phyloP scores from a whole-genome alignment of 805 yeast species.

The Lipomyces sp. region DNA sequence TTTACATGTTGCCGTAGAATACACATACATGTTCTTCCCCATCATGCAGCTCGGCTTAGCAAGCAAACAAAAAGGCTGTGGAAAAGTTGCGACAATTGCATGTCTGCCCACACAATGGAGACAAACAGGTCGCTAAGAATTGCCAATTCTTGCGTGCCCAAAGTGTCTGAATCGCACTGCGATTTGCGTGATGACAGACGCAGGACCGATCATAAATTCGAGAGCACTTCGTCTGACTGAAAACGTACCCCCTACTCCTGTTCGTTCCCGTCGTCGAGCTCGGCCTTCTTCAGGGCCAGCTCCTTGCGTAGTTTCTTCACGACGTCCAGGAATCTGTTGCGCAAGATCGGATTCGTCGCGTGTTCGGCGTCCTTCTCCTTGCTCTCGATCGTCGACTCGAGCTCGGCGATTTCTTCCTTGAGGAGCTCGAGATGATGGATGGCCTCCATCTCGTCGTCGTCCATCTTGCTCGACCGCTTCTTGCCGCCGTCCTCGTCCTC shows the following conservation, averaged over 20 bases:
- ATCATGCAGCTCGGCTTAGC: no score
- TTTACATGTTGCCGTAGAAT: no score
- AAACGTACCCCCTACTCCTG: slow-evolving; percentile 4
- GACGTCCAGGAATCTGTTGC: slow-evolving; percentile 78
- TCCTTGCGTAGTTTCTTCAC: slow-evolving; percentile 75
- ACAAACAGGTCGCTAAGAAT: no score
- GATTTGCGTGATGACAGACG: no score
- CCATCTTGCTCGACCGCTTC: slow-evolving; percentile 51
- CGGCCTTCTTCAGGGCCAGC: slow-evolving; percentile 72
- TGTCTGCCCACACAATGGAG: no score
- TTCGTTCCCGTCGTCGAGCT: slow-evolving; percentile 42
- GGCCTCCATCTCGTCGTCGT: slow-evolving; percentile 52
- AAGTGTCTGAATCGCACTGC: no score
- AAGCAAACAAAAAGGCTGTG: no score
- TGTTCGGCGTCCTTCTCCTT: slow-evolving; percentile 72
- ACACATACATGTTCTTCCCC: no score
- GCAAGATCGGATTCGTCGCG: slow-evolving; percentile 74
- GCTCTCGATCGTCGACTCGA: slow-evolving; percentile 70
- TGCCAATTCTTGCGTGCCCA: no score
- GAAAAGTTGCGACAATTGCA: no score
- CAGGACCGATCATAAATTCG: no score
- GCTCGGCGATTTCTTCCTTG: slow-evolving; percentile 79
- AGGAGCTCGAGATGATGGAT: slow-evolving; percentile 67
- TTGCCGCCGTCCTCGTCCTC: slow-evolving; percentile 55
- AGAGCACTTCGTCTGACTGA: no score